Base-by-base conservation (phyloP, 441 rosid genomes). In the Aleurites moluccanus region DNA sequence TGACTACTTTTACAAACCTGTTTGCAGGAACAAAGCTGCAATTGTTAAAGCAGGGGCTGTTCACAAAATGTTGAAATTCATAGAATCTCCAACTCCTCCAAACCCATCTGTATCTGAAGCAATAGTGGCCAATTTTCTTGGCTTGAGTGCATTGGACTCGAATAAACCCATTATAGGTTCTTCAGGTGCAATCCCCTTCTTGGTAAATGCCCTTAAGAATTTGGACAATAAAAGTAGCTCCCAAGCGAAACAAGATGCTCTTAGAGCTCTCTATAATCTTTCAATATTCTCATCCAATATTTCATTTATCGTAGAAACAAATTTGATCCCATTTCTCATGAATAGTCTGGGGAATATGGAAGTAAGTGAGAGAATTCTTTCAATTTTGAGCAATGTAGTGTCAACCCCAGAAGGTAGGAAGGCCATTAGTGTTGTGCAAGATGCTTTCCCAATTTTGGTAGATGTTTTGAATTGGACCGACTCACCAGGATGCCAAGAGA, bases 11-110 rank as follows among this genome's bases (percentile, higher is more conserved):
- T 59, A 15, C n/a, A 25, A 28, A 73, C 38, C 20, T 61, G 55
- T 61, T 20, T 56, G 63, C 79, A 91, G 99, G 90, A 96, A 96
- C 80, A 96, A 96, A 86, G 98, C 98, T 62, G 97, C 99, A 74
- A 92, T 96, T 84, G 97, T 93, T 27, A 91, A 96, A 80, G 94
- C 98, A 35, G 99, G 99, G 2, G 95, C 97, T 45, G 90, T 93
- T 71, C 99, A 96, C 80, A 93, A 91, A 82, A 90, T 95, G 97
- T 79, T 95, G 61, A 89, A 83, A 90, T 88, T 95, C 21, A 88
- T 93, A 25, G 96, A 91, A 75, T 83, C 88, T 64, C 87, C 91
- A 61, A 74, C 71, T 77, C 76, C 83, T 49, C 84, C 86, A 25
- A 73, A 83, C 65, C 85, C 87, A 18, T 80, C 80, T 13, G 87